A percentile compares a stretch with the other conserved stretches of the same genome.
phyloP scores from a whole-genome alignment of 805 yeast genomes.

The Cyberlindnera misumaiensis region DNA sequence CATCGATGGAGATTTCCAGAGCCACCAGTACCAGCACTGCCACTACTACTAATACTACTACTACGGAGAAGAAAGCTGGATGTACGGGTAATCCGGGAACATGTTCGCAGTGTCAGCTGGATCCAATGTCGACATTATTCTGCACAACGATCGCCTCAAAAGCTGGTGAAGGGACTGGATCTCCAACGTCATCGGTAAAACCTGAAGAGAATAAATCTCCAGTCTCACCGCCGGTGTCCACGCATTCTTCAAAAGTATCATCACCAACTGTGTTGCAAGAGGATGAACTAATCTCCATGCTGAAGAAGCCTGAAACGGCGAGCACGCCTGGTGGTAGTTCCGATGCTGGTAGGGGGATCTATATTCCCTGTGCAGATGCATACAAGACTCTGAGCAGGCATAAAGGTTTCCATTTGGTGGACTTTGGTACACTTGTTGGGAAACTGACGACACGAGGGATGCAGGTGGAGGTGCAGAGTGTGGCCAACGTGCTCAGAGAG shows the following conservation, averaged over 20 bases:
- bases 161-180: slow-evolving; percentile 18
- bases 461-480: slow-evolving; percentile 88
- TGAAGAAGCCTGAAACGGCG: slow-evolving; percentile 6
- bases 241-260: slow-evolving; percentile 22
- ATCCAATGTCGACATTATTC: slow-evolving; percentile 83
- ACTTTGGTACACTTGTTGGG: slow-evolving; percentile 67
- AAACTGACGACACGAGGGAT: slow-evolving; percentile 75
- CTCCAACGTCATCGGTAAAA: neutral
- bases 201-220: slow-evolving; percentile 17
- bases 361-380: slow-evolving; percentile 86
- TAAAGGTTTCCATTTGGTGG: slow-evolving; percentile 66
- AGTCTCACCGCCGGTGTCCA: slow-evolving; percentile 23
- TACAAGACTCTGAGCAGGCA: slow-evolving; percentile 82
- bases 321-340: slow-evolving; percentile 5
- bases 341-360: slow-evolving; percentile 35
- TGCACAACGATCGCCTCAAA: slow-evolving; percentile 76
- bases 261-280: slow-evolving; percentile 17
- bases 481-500: slow-evolving; percentile 77
- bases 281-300: slow-evolving; percentile 21
- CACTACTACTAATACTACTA: too few species aligned
- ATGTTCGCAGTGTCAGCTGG: slow-evolving; percentile 73
- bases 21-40: neutral
- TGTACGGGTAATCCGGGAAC: slow-evolving; percentile 90
- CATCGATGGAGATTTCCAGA: slow-evolving; percentile 42
- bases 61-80: slow-evolving; percentile 25